phyloP scores from a whole-genome alignment of 495 filamentous ascomycete genomes.

The Neurospora africana region DNA sequence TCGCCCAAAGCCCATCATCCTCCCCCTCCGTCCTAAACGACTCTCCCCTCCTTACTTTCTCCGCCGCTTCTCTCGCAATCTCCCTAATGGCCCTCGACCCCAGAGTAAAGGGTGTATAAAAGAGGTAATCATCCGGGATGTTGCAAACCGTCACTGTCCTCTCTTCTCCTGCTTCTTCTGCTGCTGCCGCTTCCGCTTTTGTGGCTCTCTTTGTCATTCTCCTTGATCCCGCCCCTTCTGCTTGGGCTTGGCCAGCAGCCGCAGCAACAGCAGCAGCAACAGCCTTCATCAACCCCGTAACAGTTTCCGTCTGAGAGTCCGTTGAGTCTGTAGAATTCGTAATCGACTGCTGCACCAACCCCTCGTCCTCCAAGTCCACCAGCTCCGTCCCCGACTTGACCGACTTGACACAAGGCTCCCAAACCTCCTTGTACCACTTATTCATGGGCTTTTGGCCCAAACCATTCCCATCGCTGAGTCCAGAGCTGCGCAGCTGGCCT shows the following conservation, averaged over 20 bases:
- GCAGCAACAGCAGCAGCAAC: neutral
- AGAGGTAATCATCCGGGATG: slow-evolving; percentile 21
- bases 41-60: slow-evolving; percentile 5
- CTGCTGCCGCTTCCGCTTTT: neutral
- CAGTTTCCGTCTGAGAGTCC: no score
- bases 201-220: no score
- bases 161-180: neutral
- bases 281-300: neutral
- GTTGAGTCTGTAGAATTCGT: neutral
- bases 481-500: slow-evolving; percentile 20
- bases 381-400: neutral
- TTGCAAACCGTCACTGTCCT: slow-evolving; percentile 10
- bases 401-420: slow-evolving; percentile 17
- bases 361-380: neutral
- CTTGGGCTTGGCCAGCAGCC: neutral
- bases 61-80: slow-evolving; percentile 22
- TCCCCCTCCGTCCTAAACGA: neutral
- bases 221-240: neutral
- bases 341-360: neutral
- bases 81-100: slow-evolving; percentile 20
- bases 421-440: slow-evolving; percentile 20
- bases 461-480: slow-evolving; percentile 20
- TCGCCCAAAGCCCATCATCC: neutral
- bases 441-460: slow-evolving; percentile 10
- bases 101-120: slow-evolving; percentile 25